Conservation (phyloP, 257 asterid genomes). For the Echium plantagineum region DNA sequence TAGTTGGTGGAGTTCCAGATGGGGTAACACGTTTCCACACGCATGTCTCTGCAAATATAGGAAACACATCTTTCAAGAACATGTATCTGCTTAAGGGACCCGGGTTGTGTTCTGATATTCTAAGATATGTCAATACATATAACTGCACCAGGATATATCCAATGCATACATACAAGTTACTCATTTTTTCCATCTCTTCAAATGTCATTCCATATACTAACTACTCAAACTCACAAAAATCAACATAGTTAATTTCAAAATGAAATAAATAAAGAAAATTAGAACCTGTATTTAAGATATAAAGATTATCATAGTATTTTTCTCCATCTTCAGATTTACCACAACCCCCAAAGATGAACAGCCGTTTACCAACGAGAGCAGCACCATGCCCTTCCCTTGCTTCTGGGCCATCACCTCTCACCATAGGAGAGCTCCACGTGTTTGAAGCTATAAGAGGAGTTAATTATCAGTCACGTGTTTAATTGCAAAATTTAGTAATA, state of each 20-base stretch:
- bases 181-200: not conserved
- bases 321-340: constrained; percentile 64
- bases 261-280: not conserved
- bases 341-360: constrained; percentile 94
- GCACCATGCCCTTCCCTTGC: constrained; percentile 99
- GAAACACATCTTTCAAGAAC: constrained; percentile 5
- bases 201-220: not conserved
- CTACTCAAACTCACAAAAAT: not conserved
- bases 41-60: constrained; percentile 52
- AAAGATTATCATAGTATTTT: constrained; percentile 79
- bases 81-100: not conserved
- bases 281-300: constrained; percentile 79
- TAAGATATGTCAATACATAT: too few relatives aligned
- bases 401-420: constrained; percentile 84
- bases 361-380: constrained; percentile 81
- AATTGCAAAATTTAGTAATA: not conserved
- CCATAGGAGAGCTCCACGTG: constrained; percentile 70
- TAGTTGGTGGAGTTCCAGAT: constrained; percentile 92
- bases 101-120: not conserved
- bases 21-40: constrained; percentile 74
- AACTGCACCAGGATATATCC: not conserved
- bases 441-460: constrained; percentile 43
- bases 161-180: too few relatives aligned
- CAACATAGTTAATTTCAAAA: too few relatives aligned
- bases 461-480: constrained; percentile 1